Evolutionary conservation across 768 basidiomycete genomes (phyloP).

Genomic region (Boletus rubropictus): DNA sequence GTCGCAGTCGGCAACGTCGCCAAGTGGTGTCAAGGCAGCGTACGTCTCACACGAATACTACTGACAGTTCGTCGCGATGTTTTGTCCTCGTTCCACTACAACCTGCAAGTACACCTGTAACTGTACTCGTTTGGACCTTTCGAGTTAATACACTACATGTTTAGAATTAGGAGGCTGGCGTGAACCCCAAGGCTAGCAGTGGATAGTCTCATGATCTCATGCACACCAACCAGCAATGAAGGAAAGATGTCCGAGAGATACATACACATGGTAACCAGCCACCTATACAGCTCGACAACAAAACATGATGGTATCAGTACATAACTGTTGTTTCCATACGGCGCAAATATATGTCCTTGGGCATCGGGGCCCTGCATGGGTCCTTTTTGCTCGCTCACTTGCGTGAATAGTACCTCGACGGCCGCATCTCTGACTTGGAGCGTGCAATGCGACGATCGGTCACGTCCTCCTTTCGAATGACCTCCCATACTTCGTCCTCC

Average conservation of each 20-base stretch:
- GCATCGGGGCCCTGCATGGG: background rate
- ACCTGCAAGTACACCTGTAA: no score
- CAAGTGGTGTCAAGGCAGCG: background rate
- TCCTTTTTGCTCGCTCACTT: conserved; percentile 3
- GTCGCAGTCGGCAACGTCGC: background rate
- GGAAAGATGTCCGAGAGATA: background rate
- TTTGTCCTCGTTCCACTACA: background rate
- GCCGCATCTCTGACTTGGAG: conserved; percentile 25
- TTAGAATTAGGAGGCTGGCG: no score
- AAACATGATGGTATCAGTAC: background rate
- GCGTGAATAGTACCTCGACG: conserved; percentile 14
- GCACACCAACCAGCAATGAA: background rate
- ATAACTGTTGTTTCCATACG: background rate
- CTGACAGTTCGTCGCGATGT: background rate
- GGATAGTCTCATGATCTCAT: no score
- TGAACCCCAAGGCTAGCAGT: no score
- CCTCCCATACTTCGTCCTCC: conserved; percentile 15
- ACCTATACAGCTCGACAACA: no score
- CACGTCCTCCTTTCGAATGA: conserved; percentile 10
- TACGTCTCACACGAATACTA: no score
- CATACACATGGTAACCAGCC: background rate
- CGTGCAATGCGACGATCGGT: conserved; percentile 9
- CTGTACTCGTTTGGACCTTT: no score
- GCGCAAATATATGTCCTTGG: background rate
- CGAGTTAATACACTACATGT: no score